A percentile compares a stretch with the other conserved stretches of the same genome.
Evolutionary conservation across 441 rosid genomes (phyloP).

Genomic region (Adansonia rubrostipa): DNA sequence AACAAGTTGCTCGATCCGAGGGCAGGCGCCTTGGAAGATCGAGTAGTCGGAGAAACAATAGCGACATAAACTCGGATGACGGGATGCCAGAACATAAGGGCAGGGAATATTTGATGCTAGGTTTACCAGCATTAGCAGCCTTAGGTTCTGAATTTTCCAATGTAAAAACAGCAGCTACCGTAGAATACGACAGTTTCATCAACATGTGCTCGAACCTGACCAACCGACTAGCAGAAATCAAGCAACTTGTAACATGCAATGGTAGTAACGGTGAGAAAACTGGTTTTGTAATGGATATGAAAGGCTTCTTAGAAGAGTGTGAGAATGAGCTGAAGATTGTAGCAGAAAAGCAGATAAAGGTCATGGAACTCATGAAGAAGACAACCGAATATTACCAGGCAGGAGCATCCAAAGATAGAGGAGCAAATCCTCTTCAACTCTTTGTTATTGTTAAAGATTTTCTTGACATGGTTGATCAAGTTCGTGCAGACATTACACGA

Average conservation of each 20-base stretch:
- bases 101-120: slow-evolving; percentile 43
- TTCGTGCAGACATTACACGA: slow-evolving; percentile 46
- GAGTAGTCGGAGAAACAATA: neutral
- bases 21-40: slow-evolving; percentile 44
- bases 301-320: slow-evolving; percentile 47
- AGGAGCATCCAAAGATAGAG: slow-evolving; percentile 43
- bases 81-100: slow-evolving; percentile 36
- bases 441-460: slow-evolving; percentile 65
- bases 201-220: slow-evolving; percentile 40
- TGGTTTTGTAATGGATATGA: slow-evolving; percentile 50
- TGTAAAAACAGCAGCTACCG: slow-evolving; percentile 55
- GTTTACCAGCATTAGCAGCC: slow-evolving; percentile 48
- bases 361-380: slow-evolving; percentile 51
- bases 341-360: slow-evolving; percentile 42
- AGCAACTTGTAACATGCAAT: slow-evolving; percentile 29
- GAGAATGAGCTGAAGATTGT: slow-evolving; percentile 45
- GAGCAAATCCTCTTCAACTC: slow-evolving; percentile 45
- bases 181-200: slow-evolving; percentile 45
- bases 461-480: slow-evolving; percentile 68
- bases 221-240: slow-evolving; percentile 40
- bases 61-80: slow-evolving; percentile 5
- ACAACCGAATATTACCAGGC: slow-evolving; percentile 68
- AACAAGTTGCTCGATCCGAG: slow-evolving; percentile 59
- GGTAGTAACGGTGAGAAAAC: slow-evolving; percentile 29
- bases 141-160: slow-evolving; percentile 46